These are phyloP conservation scores for Aspergillus carbonarius DNA, from an alignment of 2,329 filamentous ascomycete genomes.

Conservation along the genomic window DNA sequence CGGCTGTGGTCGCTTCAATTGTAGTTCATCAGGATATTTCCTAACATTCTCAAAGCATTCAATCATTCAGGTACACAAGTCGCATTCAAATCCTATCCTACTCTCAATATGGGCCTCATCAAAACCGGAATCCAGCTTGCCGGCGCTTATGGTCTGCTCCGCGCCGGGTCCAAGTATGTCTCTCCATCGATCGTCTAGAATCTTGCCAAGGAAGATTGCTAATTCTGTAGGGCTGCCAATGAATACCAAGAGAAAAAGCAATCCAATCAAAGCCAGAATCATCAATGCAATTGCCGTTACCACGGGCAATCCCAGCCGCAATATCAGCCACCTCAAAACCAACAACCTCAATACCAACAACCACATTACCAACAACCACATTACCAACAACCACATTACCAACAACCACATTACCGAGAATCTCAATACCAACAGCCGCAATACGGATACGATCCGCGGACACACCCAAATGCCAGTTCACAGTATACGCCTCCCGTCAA, in stretches of 20 bases:
- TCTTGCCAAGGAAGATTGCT: background rate
- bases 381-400: background rate
- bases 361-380: background rate
- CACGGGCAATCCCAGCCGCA: background rate
- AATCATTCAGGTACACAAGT: too few species aligned
- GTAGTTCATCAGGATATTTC: background rate
- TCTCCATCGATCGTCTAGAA: background rate
- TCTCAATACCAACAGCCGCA: background rate
- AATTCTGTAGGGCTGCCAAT: background rate
- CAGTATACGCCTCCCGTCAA: background rate
- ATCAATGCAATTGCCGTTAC: background rate
- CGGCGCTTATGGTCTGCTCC: background rate
- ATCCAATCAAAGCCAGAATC: background rate
- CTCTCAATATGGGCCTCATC: background rate
- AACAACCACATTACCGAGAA: background rate
- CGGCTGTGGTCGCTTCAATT: too few species aligned
- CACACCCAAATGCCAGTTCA: background rate
- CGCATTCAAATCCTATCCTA: background rate
- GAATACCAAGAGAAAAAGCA: background rate
- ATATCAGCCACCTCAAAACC: background rate
- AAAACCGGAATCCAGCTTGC: background rate
- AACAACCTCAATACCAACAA: background rate
- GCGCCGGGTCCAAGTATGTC: background rate
- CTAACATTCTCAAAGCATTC: too few species aligned
- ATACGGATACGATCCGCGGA: background rate